These are phyloP conservation scores for Pleurotus cornucopiae DNA, from an alignment of 768 basidiomycete genomes.

Conservation along the genomic window DNA sequence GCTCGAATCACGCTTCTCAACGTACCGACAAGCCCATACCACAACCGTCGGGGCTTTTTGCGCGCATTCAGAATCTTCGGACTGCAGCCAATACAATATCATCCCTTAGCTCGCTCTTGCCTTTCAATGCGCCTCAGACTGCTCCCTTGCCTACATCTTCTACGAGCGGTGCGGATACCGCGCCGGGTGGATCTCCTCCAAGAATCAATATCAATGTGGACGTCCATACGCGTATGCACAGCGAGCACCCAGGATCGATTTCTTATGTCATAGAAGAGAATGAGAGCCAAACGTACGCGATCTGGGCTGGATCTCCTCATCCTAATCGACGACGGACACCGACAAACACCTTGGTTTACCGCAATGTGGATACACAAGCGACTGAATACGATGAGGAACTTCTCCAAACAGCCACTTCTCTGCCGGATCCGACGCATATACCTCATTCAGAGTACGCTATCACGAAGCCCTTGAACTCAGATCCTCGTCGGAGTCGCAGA, in stretches of 20 bases:
- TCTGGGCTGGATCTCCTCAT: slow-evolving; percentile 5
- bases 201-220: slow-evolving; percentile 5
- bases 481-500: not conserved
- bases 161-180: not conserved
- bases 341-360: not conserved
- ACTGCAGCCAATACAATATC: slow-evolving; percentile 5
- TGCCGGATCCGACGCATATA: not conserved
- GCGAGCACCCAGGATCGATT: not conserved
- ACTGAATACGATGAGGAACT: not conserved
- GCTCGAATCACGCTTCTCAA: not conserved
- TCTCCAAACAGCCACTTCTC: not conserved
- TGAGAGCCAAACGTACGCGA: not conserved
- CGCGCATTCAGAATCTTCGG: slow-evolving; percentile 4
- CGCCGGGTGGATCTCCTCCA: not conserved
- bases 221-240: slow-evolving; percentile 1
- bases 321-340: not conserved
- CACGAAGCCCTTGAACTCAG: not conserved
- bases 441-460: not conserved
- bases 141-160: not conserved
- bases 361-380: not conserved
- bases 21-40: not conserved
- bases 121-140: not conserved
- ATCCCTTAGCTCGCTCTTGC: not conserved
- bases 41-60: not conserved
- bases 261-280: not conserved